Percentiles rank a stretch among this genome's conserved stretches.
Evolutionary conservation across 306 rosid species (phyloP).

Genomic region (Vicia sativa): DNA sequence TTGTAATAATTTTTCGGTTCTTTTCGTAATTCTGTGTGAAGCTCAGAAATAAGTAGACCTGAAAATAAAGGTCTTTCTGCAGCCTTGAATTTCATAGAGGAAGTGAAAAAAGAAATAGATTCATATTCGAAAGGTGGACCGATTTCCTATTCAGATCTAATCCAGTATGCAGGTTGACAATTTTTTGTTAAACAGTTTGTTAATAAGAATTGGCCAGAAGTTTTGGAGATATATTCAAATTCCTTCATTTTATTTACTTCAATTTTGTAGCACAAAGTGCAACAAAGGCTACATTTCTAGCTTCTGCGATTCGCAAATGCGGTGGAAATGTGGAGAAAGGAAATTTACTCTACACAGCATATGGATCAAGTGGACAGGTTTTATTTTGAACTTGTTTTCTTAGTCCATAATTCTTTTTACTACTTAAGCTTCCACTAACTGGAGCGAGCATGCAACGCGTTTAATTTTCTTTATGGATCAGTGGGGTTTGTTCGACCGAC

Average conservation of each 20-base stretch:
- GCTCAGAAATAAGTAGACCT: conserved; percentile 95
- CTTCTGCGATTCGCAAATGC: conserved; percentile 85
- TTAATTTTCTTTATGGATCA: conserved; percentile 44
- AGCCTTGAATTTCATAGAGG: conserved; percentile 76
- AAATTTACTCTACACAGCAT: conserved; percentile 68
- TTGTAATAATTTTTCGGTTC: conserved; percentile 18
- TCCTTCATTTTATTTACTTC: conserved; percentile 28
- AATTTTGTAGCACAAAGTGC: conserved; percentile 81
- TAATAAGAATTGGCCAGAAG: conserved; percentile 12
- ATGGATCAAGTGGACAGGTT: conserved; percentile 97
- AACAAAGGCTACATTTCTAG: conserved; percentile 73
- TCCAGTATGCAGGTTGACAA: conserved; percentile 71
- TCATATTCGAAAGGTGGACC: conserved; percentile 88
- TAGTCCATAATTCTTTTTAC: conserved; percentile 5
- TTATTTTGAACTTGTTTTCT: conserved; percentile 31
- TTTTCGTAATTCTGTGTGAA: conserved; percentile 50
- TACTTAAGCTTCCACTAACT: conserved; percentile 1
- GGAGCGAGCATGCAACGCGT: conserved; percentile 22
- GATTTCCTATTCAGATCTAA: conserved; percentile 84
- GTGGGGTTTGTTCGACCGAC: conserved; percentile 90
- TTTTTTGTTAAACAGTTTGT: conserved; percentile 14
- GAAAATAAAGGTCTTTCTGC: conserved; percentile 77
- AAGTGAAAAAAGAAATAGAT: conserved; percentile 91
- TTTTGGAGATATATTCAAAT: conserved; percentile 14
- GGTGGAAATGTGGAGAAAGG: conserved; percentile 98